Percentiles rank a stretch among this genome's conserved stretches.
Evolutionary conservation across 2,329 filamentous ascomycete genomes (phyloP).

Genomic region (Trichoderma arundinaceum): DNA sequence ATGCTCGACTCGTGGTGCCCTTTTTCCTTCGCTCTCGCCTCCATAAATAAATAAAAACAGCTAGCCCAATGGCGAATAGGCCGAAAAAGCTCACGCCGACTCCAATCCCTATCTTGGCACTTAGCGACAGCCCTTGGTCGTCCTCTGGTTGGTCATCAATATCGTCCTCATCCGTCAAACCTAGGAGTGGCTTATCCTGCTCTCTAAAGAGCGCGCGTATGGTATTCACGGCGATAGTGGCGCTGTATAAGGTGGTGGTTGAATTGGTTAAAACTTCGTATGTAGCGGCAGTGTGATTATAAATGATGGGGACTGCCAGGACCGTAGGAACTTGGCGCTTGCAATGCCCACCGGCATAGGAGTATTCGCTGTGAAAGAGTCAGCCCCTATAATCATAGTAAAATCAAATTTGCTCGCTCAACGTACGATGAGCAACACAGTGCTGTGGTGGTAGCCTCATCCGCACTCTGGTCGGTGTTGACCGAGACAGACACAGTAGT

Average conservation of each 20-base stretch:
- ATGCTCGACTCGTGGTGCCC: not conserved
- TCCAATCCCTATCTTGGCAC: constrained; percentile 46
- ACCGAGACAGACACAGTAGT: constrained; percentile 46
- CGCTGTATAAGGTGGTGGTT: constrained; percentile 47
- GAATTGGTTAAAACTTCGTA: constrained; percentile 45
- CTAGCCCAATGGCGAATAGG: constrained; percentile 39
- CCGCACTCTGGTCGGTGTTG: constrained; percentile 39
- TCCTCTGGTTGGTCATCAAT: constrained; percentile 36
- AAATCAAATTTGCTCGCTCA: not conserved
- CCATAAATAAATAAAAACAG: constrained; percentile 39
- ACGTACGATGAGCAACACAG: constrained; percentile 51
- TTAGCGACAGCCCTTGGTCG: constrained; percentile 38
- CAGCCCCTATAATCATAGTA: constrained; percentile 27
- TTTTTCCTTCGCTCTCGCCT: constrained; percentile 32
- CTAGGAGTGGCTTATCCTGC: constrained; percentile 44
- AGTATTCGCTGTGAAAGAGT: constrained; percentile 43
- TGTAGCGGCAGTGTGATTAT: constrained; percentile 45
- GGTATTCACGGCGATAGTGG: constrained; percentile 47
- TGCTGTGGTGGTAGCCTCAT: constrained; percentile 47
- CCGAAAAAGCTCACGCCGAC: constrained; percentile 42
- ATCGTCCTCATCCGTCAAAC: constrained; percentile 44
- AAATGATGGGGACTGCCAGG: constrained; percentile 46
- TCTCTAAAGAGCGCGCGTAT: constrained; percentile 48
- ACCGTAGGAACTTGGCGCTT: constrained; percentile 46
- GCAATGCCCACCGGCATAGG: constrained; percentile 44